Percentiles rank a stretch among this genome's conserved stretches.
Evolutionary conservation across 1,284 basidiomycete species (phyloP).

Genomic region (Tylopilus sp.): DNA sequence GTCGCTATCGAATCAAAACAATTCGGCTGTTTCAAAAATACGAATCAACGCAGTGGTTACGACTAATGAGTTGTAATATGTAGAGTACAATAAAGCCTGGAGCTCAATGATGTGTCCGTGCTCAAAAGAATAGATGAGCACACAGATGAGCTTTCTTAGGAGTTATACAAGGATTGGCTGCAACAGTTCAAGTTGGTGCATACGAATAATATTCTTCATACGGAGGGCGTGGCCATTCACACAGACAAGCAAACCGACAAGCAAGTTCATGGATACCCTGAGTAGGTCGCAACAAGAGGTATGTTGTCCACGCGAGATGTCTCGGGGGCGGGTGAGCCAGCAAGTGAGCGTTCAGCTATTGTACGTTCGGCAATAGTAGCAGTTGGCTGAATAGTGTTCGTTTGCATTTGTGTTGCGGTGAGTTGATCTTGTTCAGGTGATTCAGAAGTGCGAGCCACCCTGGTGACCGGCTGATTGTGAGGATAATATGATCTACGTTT

Average conservation of each 20-base stretch:
- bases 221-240: neutral
- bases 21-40: no score
- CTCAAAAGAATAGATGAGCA: neutral
- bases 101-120: neutral
- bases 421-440: conserved; percentile 35
- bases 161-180: conserved; percentile 11
- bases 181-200: conserved; percentile 4
- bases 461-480: conserved; percentile 63
- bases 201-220: conserved; percentile 2
- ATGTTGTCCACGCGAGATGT: conserved; percentile 22
- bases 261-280: conserved; percentile 17
- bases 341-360: conserved; percentile 54
- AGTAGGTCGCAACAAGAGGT: conserved; percentile 28
- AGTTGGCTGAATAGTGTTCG: conserved; percentile 43
- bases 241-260: neutral
- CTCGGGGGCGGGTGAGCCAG: conserved; percentile 46
- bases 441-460: conserved; percentile 39
- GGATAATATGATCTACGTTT: conserved; percentile 73
- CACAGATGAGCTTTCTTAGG: conserved; percentile 1
- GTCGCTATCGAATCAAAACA: neutral
- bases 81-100: conserved; percentile 13
- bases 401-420: conserved; percentile 36
- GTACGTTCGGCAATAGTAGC: conserved; percentile 50
- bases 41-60: neutral
- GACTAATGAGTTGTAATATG: conserved; percentile 6